These are phyloP conservation scores for Streptanthus diversifolius DNA, from an alignment of 345 rosid genomes.

Conservation along the genomic window DNA sequence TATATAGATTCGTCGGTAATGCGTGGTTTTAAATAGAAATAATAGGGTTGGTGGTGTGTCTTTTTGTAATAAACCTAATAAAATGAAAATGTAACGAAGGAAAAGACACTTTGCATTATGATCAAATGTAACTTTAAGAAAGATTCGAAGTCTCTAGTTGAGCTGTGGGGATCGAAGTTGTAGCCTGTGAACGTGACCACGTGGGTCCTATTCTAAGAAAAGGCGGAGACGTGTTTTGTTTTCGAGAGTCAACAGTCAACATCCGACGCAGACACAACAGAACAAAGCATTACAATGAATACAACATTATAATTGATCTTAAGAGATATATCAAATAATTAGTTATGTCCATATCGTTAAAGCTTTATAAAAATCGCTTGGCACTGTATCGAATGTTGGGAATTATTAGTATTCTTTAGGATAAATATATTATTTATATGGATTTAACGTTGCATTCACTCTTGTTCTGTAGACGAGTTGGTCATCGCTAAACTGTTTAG, in stretches of 20 bases:
- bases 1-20: slow-evolving; percentile 21
- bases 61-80: slow-evolving; percentile 28
- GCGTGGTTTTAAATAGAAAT: not conserved
- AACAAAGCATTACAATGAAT: not conserved
- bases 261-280: slow-evolving; percentile 29
- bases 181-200: slow-evolving; percentile 19
- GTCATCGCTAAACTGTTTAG: not conserved
- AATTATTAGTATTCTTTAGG: not conserved
- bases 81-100: slow-evolving; percentile 22
- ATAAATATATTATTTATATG: not conserved
- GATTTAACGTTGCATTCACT: not conserved
- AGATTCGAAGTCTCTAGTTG: slow-evolving; percentile 34
- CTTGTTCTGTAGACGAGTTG: slow-evolving; percentile 4
- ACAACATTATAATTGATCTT: not conserved
- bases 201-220: slow-evolving; percentile 18
- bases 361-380: not conserved
- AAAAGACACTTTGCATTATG: slow-evolving; percentile 32
- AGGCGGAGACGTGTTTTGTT: slow-evolving; percentile 26
- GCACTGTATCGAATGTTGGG: not conserved
- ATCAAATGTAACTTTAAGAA: slow-evolving; percentile 29
- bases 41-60: slow-evolving; percentile 28
- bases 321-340: not conserved
- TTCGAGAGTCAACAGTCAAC: slow-evolving; percentile 24
- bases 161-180: slow-evolving; percentile 30
- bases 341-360: not conserved